These are phyloP conservation scores for Staphylotrichum longicolle DNA, from an alignment of 495 filamentous ascomycete species.

Conservation along the genomic window DNA sequence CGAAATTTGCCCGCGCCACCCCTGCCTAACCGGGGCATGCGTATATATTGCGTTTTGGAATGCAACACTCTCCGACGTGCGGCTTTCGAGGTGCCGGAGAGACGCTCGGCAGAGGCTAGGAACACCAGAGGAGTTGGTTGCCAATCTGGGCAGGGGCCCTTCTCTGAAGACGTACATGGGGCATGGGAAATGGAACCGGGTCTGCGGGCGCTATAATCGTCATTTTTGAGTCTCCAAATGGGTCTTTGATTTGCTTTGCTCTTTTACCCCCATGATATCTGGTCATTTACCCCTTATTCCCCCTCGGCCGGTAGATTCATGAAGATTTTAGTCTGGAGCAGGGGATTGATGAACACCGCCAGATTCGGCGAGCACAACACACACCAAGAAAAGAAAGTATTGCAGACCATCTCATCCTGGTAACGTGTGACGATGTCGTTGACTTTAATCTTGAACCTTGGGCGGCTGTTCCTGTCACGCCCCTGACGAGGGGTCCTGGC, in stretches of 20 bases:
- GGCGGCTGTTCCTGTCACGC: no score
- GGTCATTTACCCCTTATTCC: conserved; percentile 17
- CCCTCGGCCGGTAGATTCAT: conserved; percentile 15
- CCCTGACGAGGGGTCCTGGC: no score
- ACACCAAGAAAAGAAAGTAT: conserved; percentile 2
- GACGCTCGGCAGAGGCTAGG: neutral
- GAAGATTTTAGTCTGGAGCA: conserved; percentile 18
- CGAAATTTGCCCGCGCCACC: neutral
- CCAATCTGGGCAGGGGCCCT: neutral
- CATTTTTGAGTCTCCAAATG: neutral
- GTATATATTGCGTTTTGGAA: neutral
- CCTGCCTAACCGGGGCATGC: neutral
- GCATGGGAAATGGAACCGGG: neutral
- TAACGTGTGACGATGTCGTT: no score
- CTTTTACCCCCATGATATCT: neutral
- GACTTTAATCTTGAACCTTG: no score
- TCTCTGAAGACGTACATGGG: neutral
- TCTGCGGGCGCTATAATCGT: neutral
- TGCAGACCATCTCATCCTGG: neutral
- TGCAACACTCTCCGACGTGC: neutral
- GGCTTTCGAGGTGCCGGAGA: neutral
- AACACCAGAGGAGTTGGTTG: neutral
- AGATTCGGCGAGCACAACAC: neutral
- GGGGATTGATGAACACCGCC: conserved; percentile 9
- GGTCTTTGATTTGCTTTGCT: conserved; percentile 5